phyloP scores from a whole-genome alignment of 73 alveolate species.

The Symbiodinium pilosum region DNA sequence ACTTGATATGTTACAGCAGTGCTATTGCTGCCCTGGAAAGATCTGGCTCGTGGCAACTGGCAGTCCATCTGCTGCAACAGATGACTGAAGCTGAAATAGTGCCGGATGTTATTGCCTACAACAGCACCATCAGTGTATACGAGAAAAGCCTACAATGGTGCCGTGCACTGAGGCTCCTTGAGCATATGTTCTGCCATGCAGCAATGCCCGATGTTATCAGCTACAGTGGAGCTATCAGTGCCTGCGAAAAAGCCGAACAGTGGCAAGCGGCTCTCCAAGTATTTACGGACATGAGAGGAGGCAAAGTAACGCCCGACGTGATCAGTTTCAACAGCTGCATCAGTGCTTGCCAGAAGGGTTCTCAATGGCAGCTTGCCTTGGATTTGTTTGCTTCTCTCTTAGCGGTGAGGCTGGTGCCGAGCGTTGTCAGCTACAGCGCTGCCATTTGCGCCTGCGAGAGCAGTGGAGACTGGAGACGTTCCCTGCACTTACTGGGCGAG shows the following conservation, averaged over 20 bases:
- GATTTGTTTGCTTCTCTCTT: not conserved
- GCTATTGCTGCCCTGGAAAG: not conserved
- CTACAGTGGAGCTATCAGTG: not conserved
- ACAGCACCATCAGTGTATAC: constrained; percentile 37
- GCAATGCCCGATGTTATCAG: not conserved
- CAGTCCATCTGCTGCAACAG: not conserved
- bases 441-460: not conserved
- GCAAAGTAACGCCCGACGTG: not conserved
- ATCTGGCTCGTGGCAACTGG: not conserved
- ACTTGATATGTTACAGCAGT: not conserved
- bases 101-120: constrained; percentile 54
- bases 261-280: not conserved
- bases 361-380: constrained; percentile 29
- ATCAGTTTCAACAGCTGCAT: not conserved
- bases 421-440: not conserved
- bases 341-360: not conserved
- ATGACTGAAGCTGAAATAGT: not conserved
- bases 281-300: not conserved
- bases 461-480: not conserved
- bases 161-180: not conserved
- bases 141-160: not conserved
- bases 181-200: not conserved
- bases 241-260: not conserved
- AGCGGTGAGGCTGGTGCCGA: not conserved
- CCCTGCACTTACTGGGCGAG: not conserved